A percentile compares a stretch with the other conserved stretches of the same genome.
These are phyloP conservation scores for Fragaria nilgerrensis DNA, from an alignment of 306 rosid species.

Conservation along the genomic window DNA sequence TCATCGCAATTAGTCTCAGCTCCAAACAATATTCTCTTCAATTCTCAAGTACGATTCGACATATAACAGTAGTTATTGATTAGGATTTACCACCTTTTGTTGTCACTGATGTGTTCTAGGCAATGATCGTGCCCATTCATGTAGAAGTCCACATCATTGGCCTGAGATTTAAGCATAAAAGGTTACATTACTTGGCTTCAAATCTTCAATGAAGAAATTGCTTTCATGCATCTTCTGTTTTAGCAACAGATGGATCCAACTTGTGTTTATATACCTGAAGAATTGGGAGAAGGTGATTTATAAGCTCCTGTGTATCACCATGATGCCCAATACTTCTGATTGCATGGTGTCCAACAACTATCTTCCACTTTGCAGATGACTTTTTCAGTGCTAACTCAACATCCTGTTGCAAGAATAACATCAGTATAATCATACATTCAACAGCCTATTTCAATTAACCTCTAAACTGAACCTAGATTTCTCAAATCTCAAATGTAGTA, in stretches of 20 bases:
- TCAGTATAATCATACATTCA: neutral
- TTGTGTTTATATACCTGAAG: constrained; percentile 45
- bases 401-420: constrained; percentile 26
- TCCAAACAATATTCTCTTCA: neutral
- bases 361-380: constrained; percentile 76
- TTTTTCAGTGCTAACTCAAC: constrained; percentile 32
- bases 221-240: neutral
- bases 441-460: neutral
- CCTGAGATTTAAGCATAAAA: constrained; percentile 32
- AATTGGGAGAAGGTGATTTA: constrained; percentile 63
- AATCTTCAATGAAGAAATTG: neutral
- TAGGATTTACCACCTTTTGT: constrained; percentile 39
- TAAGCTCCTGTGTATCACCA: constrained; percentile 69
- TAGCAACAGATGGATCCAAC: neutral
- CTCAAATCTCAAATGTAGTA: constrained; percentile 13
- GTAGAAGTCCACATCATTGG: constrained; percentile 67
- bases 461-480: neutral
- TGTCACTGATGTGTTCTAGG: constrained; percentile 61
- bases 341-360: constrained; percentile 88
- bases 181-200: neutral
- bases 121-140: constrained; percentile 92
- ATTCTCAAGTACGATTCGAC: neutral
- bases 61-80: neutral
- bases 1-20: neutral
- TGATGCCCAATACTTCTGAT: constrained; percentile 65